Conservation (phyloP, 257 asterid genomes). For the Ilex aquifolium region DNA sequence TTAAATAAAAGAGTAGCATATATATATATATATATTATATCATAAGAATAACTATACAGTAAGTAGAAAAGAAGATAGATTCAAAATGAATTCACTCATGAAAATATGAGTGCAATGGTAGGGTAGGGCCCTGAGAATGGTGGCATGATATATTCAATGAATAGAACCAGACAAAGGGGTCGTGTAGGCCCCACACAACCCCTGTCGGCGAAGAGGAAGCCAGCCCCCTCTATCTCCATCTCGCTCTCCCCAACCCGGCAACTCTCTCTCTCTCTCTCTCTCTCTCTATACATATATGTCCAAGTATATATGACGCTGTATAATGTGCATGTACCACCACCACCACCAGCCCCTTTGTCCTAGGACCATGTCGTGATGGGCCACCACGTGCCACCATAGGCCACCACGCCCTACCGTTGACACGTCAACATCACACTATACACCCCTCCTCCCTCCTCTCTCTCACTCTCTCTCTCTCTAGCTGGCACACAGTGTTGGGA, state of each 20-base stretch:
- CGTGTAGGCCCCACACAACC: slow-evolving; percentile 28
- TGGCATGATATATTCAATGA: slow-evolving; percentile 20
- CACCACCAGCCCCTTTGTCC: background rate
- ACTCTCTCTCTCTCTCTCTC: background rate
- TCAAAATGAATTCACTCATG: no score
- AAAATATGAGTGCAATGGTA: slow-evolving; percentile 1
- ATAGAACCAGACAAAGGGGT: slow-evolving; percentile 20
- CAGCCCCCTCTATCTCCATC: slow-evolving; percentile 22
- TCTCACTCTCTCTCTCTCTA: no score
- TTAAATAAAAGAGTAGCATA: no score
- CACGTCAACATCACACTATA: slow-evolving; percentile 37
- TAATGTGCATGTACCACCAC: background rate
- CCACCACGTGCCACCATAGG: slow-evolving; percentile 18
- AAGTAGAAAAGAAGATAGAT: background rate
- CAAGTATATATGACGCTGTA: background rate
- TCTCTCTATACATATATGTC: background rate
- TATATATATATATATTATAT: no score
- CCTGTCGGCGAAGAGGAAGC: slow-evolving; percentile 81
- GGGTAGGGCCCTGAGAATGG: background rate
- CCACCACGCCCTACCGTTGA: slow-evolving; percentile 40
- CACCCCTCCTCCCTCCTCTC: background rate
- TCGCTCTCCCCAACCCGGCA: slow-evolving; percentile 23
- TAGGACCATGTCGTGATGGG: slow-evolving; percentile 44
- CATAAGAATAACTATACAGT: no score
- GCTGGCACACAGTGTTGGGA: background rate